A percentile compares a stretch with the other conserved stretches of the same genome.
phyloP scores from a whole-genome alignment of 169 alveolate species.

The Eimeria mitis region DNA sequence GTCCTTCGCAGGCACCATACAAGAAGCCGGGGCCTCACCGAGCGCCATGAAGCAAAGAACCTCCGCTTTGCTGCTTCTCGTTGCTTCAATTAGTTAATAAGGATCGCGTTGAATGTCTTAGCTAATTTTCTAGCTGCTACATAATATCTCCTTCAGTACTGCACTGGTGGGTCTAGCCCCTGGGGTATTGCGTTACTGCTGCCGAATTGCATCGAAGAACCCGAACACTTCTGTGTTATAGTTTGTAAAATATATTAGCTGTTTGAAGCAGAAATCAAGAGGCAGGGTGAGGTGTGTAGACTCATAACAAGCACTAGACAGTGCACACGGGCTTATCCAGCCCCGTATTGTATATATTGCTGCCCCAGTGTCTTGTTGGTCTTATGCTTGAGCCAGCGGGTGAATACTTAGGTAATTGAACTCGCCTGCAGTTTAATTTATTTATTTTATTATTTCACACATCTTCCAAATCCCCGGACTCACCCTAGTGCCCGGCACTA shows the following conservation, averaged over 20 bases:
- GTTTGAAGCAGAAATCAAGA: neutral
- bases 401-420: neutral
- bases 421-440: neutral
- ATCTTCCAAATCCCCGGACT: neutral
- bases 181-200: neutral
- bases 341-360: neutral
- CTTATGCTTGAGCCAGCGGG: neutral
- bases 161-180: neutral
- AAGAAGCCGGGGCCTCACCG: too few relatives aligned
- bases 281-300: neutral
- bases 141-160: too few relatives aligned
- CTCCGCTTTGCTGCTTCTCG: too few relatives aligned
- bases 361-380: slow-evolving; percentile 8
- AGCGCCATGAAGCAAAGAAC: too few relatives aligned
- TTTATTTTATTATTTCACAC: neutral
- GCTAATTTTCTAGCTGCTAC: too few relatives aligned
- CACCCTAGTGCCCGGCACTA: slow-evolving; percentile 27
- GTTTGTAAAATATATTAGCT: neutral
- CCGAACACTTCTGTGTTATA: neutral
- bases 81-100: too few relatives aligned
- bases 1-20: too few relatives aligned
- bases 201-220: neutral
- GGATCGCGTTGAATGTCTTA: too few relatives aligned
- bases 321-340: slow-evolving; percentile 19
- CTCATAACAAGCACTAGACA: neutral